Evolutionary conservation across 2,329 filamentous ascomycete genomes (phyloP).

Genomic region (Immersiporthe knoxdaviesiana): DNA sequence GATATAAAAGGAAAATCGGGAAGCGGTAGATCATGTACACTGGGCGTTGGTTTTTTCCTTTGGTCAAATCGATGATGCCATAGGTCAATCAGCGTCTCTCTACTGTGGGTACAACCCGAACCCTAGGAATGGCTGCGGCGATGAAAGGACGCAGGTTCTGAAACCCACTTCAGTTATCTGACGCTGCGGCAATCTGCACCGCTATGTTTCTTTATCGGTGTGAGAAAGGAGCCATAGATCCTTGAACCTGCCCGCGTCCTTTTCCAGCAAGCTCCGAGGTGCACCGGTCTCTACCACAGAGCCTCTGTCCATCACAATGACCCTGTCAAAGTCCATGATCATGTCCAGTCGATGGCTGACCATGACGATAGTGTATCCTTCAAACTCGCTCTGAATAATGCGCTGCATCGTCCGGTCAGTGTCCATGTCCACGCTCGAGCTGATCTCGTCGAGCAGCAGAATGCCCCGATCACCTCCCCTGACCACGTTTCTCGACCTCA

Average conservation of each 20-base stretch:
- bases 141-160: too few species aligned
- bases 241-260: conserved; percentile 14
- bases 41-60: not conserved
- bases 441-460: conserved; percentile 49
- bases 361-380: conserved; percentile 56
- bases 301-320: conserved; percentile 56
- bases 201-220: not conserved
- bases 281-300: conserved; percentile 46
- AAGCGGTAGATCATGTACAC: not conserved
- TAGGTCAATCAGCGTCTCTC: not conserved
- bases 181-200: too few species aligned
- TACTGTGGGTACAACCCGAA: not conserved
- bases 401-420: conserved; percentile 48
- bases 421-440: conserved; percentile 45
- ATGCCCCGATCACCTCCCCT: conserved; percentile 33
- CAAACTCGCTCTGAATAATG: conserved; percentile 46
- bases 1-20: not conserved
- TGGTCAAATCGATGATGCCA: not conserved
- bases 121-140: not conserved
- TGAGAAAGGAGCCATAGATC: conserved; percentile 19
- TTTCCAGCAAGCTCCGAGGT: conserved; percentile 26
- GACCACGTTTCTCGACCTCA: not conserved
- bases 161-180: too few species aligned
- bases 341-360: conserved; percentile 52
- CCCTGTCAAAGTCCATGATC: conserved; percentile 56